Evolutionary conservation across 2,329 filamentous ascomycete species (phyloP), one percentile per base, ranked within the genome.

Genomic region (Penicillium sp.): DNA sequence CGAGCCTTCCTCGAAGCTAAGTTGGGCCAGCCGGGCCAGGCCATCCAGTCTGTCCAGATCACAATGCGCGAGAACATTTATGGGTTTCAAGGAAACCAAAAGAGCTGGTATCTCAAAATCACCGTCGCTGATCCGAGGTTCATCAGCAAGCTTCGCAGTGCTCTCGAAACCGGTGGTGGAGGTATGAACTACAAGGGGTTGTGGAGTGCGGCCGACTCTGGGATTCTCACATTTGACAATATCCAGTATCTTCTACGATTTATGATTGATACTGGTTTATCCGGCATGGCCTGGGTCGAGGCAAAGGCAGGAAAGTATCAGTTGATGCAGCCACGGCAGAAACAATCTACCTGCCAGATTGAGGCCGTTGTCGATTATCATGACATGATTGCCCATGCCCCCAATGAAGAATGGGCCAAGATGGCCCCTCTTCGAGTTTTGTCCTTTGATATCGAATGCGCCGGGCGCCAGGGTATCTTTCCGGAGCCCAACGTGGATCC

Each of bases 361-460:
- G 92, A 98, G 67, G 92, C 90, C 9, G 76, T 82, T 51, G 78
- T 94, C 39, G 81, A 84, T 60, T 95, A 93, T 56, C 71, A 73
- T 41, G 82, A 96, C 54, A 71, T 98, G 6, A 80, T 95, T 46
- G 81, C 92, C 7, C 90, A 96, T 63, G 79, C 85, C 32, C 80
- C 89, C 2, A 84, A 92, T 50, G 90, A 89, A 12, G 89, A 96
- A 60, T 98, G 90, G 88, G 86, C 87, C 17, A 98, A 95, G 67
- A 95, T 96, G 82, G 92, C 93, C 0, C 92, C 92, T 0, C 72
- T 98, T 3, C 81, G 92, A 44, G 84, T 95, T 31, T 68, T 98
- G 30, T 96, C 92, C 3, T 96, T 98, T 57, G 92, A 98, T 77
- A 98, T 98, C 53, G 92, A 98, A 65, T 98, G 92, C 64, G 92